Conservation (phyloP, 805 yeast genomes). For the Lipomyces mesembrius region DNA sequence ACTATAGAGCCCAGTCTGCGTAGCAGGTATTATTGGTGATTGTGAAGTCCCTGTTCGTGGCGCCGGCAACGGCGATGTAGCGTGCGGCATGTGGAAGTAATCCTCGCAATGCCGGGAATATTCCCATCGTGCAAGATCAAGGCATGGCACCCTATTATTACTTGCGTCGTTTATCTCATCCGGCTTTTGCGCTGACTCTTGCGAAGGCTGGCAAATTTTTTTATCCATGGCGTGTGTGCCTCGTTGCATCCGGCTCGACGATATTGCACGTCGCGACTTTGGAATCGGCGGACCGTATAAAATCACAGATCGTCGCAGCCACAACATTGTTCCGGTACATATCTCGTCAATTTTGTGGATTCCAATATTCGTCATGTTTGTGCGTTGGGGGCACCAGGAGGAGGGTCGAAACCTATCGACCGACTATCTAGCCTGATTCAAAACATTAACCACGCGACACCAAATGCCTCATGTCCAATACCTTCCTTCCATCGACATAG, state of each 20-base stretch:
- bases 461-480: too few relatives aligned
- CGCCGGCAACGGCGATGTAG: neutral
- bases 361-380: neutral
- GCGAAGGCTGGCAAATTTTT: neutral
- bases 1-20: neutral
- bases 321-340: neutral
- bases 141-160: neutral
- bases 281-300: neutral
- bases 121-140: neutral
- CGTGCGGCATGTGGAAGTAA: neutral
- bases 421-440: too few relatives aligned
- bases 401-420: too few relatives aligned
- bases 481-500: too few relatives aligned
- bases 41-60: neutral
- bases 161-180: neutral
- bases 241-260: neutral
- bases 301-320: neutral
- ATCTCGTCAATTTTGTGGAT: neutral
- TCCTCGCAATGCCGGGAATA: neutral
- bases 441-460: too few relatives aligned
- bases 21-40: neutral
- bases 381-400: neutral
- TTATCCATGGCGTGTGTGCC: neutral
- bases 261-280: neutral
- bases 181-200: neutral